These are phyloP conservation scores for Ceratobasidium sp. DNA, from an alignment of 1,284 basidiomycete genomes.

Conservation along the genomic window DNA sequence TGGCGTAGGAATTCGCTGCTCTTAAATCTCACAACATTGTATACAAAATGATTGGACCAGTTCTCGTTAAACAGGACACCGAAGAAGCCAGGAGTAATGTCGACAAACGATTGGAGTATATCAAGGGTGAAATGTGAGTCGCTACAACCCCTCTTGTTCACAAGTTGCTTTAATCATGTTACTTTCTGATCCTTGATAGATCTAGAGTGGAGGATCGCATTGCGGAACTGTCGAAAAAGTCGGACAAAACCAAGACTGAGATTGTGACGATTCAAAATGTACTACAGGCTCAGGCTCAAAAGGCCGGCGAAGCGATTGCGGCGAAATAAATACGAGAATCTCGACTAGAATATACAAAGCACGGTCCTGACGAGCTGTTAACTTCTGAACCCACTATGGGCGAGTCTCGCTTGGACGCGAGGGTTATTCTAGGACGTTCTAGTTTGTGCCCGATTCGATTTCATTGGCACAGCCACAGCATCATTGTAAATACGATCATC, in stretches of 20 bases:
- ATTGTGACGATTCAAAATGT: conserved; percentile 68
- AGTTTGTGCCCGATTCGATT: background rate
- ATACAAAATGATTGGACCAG: conserved; percentile 92
- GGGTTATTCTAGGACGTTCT: conserved; percentile 25
- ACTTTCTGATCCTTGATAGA: conserved; percentile 52
- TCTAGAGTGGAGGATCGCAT: conserved; percentile 81
- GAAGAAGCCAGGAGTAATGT: conserved; percentile 89
- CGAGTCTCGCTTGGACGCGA: too few species aligned
- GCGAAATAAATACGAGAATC: conserved; percentile 2
- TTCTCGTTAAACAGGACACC: conserved; percentile 89
- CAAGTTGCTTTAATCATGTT: too few species aligned
- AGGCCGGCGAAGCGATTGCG: conserved; percentile 10
- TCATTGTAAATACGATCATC: too few species aligned
- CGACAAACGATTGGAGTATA: conserved; percentile 90
- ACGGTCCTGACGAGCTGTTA: too few species aligned
- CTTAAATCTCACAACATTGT: conserved; percentile 81
- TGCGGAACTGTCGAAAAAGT: conserved; percentile 73
- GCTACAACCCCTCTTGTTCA: too few species aligned
- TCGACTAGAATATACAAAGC: background rate
- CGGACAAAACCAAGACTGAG: conserved; percentile 82
- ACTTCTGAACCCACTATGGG: too few species aligned
- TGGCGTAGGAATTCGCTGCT: conserved; percentile 78
- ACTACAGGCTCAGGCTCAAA: conserved; percentile 57
- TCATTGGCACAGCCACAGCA: conserved; percentile 11
- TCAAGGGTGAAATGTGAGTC: conserved; percentile 85